Percentiles rank a stretch among this genome's conserved stretches.
Conservation (phyloP, 164 flowering plant species). For the Liriodendron chinense region DNA sequence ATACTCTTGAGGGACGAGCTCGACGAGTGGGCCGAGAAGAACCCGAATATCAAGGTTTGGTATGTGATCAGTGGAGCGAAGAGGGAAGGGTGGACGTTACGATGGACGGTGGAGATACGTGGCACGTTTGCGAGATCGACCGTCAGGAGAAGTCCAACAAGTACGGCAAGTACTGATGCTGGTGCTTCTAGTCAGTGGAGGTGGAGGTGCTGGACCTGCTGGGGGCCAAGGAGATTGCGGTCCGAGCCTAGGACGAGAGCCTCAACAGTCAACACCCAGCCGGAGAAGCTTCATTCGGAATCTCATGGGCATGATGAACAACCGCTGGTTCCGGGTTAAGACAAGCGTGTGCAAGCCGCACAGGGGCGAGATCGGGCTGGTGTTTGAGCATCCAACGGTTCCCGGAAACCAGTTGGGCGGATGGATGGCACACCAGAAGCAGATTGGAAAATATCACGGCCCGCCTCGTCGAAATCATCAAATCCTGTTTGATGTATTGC, state of each 20-base stretch:
- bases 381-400: slow-evolving; percentile 87
- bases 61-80: slow-evolving; percentile 53
- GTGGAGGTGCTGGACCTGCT: slow-evolving; percentile 80
- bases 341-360: slow-evolving; percentile 67
- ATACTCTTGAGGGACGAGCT: slow-evolving; percentile 74
- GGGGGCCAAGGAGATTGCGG: no score
- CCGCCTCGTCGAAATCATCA: no score
- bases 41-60: slow-evolving; percentile 73
- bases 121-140: slow-evolving; percentile 64
- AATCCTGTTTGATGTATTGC: no score
- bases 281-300: no score
- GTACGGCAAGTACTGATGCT: slow-evolving; percentile 91
- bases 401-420: slow-evolving; percentile 94
- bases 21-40: slow-evolving; percentile 63
- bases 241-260: no score
- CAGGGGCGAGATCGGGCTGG: slow-evolving; percentile 78
- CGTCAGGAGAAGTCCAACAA: slow-evolving; percentile 80
- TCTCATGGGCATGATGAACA: no score
- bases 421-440: slow-evolving; percentile 80
- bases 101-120: slow-evolving; percentile 86
- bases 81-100: slow-evolving; percentile 83
- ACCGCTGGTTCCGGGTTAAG: slow-evolving; percentile 90
- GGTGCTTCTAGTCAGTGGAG: slow-evolving; percentile 98
- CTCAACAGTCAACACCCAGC: no score
- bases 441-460: no score